phyloP scores from a whole-genome alignment of 371 early-diverging fungal genomes.

The Mucor lusitanicus region DNA sequence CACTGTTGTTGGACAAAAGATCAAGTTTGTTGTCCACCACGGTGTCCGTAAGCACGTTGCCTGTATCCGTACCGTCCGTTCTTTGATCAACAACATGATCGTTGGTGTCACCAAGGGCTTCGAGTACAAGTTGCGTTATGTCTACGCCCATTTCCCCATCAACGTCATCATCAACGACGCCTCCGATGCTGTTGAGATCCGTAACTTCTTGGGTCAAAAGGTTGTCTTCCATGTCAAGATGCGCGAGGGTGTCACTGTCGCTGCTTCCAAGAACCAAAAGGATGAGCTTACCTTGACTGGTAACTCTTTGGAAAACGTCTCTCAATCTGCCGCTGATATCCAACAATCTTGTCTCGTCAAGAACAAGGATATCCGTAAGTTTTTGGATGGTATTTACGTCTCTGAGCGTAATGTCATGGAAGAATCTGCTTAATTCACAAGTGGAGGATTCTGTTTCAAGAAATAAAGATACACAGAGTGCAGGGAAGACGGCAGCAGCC shows the following conservation, averaged over 20 bases:
- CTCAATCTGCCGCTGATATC: constrained; percentile 93
- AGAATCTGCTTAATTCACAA: constrained; percentile 24
- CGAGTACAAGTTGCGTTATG: constrained; percentile 99
- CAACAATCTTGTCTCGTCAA: constrained; percentile 78
- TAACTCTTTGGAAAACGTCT: constrained; percentile 97
- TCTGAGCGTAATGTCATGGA: constrained; percentile 70
- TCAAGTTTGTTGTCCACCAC: constrained; percentile 95
- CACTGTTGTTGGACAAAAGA: constrained; percentile 42
- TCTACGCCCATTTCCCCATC: constrained; percentile 99
- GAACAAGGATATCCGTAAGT: constrained; percentile 98
- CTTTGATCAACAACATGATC: constrained; percentile 98
- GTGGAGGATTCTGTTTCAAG: neutral
- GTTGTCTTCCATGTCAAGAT: constrained; percentile 87
- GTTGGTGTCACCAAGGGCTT: constrained; percentile 99
- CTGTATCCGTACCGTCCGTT: constrained; percentile 97
- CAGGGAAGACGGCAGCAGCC: constrained; percentile 49
- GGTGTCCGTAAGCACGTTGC: constrained; percentile 98
- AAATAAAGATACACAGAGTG: constrained; percentile 51
- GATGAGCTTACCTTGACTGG: constrained; percentile 97
- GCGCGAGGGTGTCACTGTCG: constrained; percentile 91
- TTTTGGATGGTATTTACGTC: constrained; percentile 99
- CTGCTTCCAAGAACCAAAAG: constrained; percentile 88
- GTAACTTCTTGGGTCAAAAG: constrained; percentile 99
- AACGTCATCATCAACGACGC: constrained; percentile 91
- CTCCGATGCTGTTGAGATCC: constrained; percentile 91